These are phyloP conservation scores for Ramichloridium luteum DNA, from an alignment of 2,329 filamentous ascomycete species.

Conservation along the genomic window DNA sequence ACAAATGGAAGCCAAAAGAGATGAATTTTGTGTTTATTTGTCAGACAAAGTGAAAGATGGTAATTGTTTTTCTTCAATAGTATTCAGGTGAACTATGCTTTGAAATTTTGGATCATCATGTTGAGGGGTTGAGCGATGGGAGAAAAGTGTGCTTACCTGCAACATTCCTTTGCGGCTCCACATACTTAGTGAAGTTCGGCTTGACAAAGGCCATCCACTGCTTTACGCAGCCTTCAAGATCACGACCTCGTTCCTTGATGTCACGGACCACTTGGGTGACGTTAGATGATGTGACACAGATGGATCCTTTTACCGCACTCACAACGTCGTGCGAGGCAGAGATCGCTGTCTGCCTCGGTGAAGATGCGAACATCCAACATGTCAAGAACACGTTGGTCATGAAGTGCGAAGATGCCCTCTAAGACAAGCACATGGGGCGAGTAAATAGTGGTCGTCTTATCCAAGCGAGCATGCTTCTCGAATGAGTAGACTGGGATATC, in stretches of 20 bases:
- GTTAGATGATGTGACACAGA: slow-evolving; percentile 38
- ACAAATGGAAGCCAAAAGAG: no score
- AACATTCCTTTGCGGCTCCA: slow-evolving; percentile 80
- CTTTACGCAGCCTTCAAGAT: slow-evolving; percentile 91
- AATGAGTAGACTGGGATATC: slow-evolving; percentile 96
- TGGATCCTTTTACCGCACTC: slow-evolving; percentile 49
- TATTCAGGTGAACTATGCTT: slow-evolving; percentile 32
- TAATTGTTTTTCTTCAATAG: slow-evolving; percentile 25
- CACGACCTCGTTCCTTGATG: slow-evolving; percentile 75
- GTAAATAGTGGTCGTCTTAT: slow-evolving; percentile 77
- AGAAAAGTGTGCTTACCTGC: slow-evolving; percentile 44
- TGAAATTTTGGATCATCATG: slow-evolving; percentile 26
- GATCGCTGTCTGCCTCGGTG: slow-evolving; percentile 89
- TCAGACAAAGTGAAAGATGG: slow-evolving; percentile 28
- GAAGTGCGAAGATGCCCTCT: slow-evolving; percentile 90
- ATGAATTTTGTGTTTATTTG: no score
- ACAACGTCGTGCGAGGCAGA: slow-evolving; percentile 83
- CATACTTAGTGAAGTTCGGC: slow-evolving; percentile 88
- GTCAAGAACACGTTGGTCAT: slow-evolving; percentile 74
- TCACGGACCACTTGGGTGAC: slow-evolving; percentile 59
- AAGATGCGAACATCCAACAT: slow-evolving; percentile 95
- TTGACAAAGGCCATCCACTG: slow-evolving; percentile 97
- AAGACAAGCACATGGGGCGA: slow-evolving; percentile 91
- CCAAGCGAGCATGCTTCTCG: slow-evolving; percentile 69
- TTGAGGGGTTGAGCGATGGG: slow-evolving; percentile 3